Evolutionary conservation across 140 eudicot species (phyloP), one percentile per base, ranked within the genome.

Genomic region (Oenanthe javanica): DNA sequence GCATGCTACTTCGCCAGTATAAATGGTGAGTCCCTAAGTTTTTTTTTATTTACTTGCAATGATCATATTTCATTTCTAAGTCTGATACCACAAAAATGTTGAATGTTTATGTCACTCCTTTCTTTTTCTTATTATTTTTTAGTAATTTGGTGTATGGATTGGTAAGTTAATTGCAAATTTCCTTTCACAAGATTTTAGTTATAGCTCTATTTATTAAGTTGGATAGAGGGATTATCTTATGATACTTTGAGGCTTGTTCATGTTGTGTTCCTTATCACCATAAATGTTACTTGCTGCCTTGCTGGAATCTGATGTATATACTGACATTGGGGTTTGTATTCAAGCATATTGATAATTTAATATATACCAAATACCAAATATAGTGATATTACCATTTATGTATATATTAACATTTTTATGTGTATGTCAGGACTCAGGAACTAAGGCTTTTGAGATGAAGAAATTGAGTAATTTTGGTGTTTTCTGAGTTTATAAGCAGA

Each of bases 1-100:
- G 89, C 72, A 81, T 82, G 83, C 87, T 93, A 9, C 79, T 93
- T 72, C 85, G 85, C 47, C 90, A 86, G 21, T 90, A 78, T 82
- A 89, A 85, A 14, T 93, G 97, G 93, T 84, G 46, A 75, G 12
- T 48, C 4, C n/a, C 18, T 47, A 46, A 2, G 40, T 36, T 72
- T 3, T 72, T 40, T 46, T 6, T 50, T 27, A 47, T 36, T 42
- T 45, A 6, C 21, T 73, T 72, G 64, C 9, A 4, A 25, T 40
- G 51, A 79, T 69, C 38, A 23, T 23, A 61, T n/a, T 61, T 23
- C 3, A 9, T 61, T 61, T 57, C 3, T 71, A 70, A 70, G 72
- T 50, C 50, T 69, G 46, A 13, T 72, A 57, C 38, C 38, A 61
- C 70, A n/a, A 23, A 25, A 51, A 10, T 9, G 40, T 11, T 23